Conservation (phyloP, 768 basidiomycete genomes). For the Suillus americanus region DNA sequence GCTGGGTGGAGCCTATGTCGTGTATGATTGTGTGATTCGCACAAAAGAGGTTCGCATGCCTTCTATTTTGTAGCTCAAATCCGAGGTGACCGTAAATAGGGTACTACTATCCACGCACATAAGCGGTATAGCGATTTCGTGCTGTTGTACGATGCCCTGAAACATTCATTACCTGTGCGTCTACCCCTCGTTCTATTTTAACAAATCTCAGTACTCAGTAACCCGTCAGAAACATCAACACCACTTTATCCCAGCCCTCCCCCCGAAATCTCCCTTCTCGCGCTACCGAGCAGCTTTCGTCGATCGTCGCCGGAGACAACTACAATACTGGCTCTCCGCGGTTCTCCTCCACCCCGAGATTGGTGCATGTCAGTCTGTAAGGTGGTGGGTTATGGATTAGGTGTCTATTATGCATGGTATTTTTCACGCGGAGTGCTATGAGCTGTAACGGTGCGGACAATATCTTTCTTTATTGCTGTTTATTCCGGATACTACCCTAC, state of each 20-base stretch:
- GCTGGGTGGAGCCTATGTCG: slow-evolving; percentile 63
- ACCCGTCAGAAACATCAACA: slow-evolving; percentile 41
- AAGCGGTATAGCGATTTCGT: slow-evolving; percentile 71
- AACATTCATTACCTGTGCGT: slow-evolving; percentile 53
- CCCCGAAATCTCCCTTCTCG: slow-evolving; percentile 67
- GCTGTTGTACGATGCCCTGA: slow-evolving; percentile 47
- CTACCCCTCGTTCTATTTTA: slow-evolving; percentile 3
- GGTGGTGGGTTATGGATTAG: slow-evolving; percentile 59
- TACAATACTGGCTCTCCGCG: slow-evolving; percentile 66
- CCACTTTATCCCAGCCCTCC: slow-evolving; percentile 54
- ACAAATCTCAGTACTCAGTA: neutral
- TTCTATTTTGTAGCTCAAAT: neutral
- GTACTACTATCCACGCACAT: slow-evolving; percentile 61
- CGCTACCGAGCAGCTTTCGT: slow-evolving; percentile 69
- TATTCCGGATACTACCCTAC: neutral
- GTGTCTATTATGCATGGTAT: too few species aligned
- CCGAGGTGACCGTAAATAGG: slow-evolving; percentile 31
- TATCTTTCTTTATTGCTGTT: neutral
- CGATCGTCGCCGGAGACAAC: slow-evolving; percentile 54
- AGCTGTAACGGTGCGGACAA: neutral
- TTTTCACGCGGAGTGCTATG: neutral
- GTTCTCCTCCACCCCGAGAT: slow-evolving; percentile 71
- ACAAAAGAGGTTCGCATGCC: slow-evolving; percentile 51
- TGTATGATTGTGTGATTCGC: slow-evolving; percentile 69
- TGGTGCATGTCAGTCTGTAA: slow-evolving; percentile 58